Conservation (phyloP, 441 rosid genomes). For the Pelargonium hybrid region DNA sequence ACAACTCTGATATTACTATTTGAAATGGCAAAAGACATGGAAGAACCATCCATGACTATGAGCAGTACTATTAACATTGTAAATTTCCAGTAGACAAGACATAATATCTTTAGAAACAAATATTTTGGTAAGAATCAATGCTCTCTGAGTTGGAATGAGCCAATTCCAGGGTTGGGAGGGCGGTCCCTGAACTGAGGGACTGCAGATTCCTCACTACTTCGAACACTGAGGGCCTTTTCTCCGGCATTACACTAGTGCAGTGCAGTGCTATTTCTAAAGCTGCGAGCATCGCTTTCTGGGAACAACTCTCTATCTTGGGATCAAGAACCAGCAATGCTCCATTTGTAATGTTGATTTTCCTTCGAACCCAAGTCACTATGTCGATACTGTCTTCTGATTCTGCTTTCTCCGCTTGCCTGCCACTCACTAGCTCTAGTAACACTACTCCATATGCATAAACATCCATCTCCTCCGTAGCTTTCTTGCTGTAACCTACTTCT, state of each 20-base stretch:
- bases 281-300: slow-evolving; percentile 51
- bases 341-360: slow-evolving; percentile 68
- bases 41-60: no score
- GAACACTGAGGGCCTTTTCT: slow-evolving; percentile 61
- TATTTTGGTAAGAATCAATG: slow-evolving; percentile 15
- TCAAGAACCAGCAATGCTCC: slow-evolving; percentile 69
- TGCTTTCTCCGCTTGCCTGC: slow-evolving; percentile 58
- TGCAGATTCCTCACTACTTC: slow-evolving; percentile 59
- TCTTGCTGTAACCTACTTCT: slow-evolving; percentile 65
- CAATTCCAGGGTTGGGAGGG: slow-evolving; percentile 21
- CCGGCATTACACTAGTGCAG: slow-evolving; percentile 67
- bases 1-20: no score
- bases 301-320: slow-evolving; percentile 42
- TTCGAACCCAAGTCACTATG: slow-evolving; percentile 72
- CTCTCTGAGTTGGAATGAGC: slow-evolving; percentile 22
- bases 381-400: slow-evolving; percentile 42
- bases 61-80: no score
- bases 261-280: slow-evolving; percentile 59
- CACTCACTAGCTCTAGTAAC: slow-evolving; percentile 66
- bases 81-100: slow-evolving; percentile 13
- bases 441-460: slow-evolving; percentile 82
- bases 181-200: slow-evolving; percentile 27
- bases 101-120: neutral
- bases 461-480: slow-evolving; percentile 71
- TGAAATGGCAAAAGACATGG: no score